Percentiles rank a stretch among this genome's conserved stretches.
phyloP scores from a whole-genome alignment of 2,329 filamentous ascomycete genomes.

The Colletotrichum zoysiae region DNA sequence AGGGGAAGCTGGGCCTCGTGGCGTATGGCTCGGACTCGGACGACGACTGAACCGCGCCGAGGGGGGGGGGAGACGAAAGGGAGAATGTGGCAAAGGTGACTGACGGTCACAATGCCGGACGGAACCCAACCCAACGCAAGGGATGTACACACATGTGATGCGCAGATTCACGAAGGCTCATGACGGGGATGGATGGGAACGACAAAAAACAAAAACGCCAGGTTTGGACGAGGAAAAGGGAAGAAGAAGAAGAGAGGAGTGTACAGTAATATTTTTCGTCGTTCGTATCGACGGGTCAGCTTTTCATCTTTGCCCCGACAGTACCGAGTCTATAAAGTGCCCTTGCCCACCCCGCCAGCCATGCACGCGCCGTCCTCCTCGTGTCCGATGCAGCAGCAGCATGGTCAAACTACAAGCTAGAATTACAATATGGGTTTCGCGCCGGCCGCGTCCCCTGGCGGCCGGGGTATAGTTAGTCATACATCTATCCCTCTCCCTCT shows the following conservation, averaged over 20 bases:
- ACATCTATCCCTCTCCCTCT: constrained; percentile 16
- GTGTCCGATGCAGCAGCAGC: neutral
- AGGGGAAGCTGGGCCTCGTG: constrained; percentile 59
- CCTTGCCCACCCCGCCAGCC: constrained; percentile 16
- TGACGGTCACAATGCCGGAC: neutral
- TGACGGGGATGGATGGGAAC: too few relatives aligned
- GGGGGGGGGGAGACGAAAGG: too few relatives aligned
- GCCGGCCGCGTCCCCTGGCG: neutral
- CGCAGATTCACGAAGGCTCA: neutral
- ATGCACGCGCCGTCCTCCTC: neutral
- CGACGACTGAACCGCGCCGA: constrained; percentile 49
- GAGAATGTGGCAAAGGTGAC: too few relatives aligned
- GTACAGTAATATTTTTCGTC: constrained; percentile 32
- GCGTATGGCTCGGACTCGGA: constrained; percentile 69
- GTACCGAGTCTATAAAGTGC: constrained; percentile 25
- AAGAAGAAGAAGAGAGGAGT: constrained; percentile 29
- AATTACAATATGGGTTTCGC: constrained; percentile 31
- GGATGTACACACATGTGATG: too few relatives aligned
- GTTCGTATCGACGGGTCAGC: constrained; percentile 20
- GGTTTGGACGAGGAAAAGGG: neutral
- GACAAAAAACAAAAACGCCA: neutral
- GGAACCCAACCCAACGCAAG: too few relatives aligned
- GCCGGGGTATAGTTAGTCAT: constrained; percentile 20
- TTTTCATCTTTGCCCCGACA: neutral
- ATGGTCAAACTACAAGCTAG: constrained; percentile 17